Evolutionary conservation across 2,329 filamentous ascomycete genomes (phyloP), one percentile per base, ranked within the genome.

Genomic region (Diaporthe sp.): DNA sequence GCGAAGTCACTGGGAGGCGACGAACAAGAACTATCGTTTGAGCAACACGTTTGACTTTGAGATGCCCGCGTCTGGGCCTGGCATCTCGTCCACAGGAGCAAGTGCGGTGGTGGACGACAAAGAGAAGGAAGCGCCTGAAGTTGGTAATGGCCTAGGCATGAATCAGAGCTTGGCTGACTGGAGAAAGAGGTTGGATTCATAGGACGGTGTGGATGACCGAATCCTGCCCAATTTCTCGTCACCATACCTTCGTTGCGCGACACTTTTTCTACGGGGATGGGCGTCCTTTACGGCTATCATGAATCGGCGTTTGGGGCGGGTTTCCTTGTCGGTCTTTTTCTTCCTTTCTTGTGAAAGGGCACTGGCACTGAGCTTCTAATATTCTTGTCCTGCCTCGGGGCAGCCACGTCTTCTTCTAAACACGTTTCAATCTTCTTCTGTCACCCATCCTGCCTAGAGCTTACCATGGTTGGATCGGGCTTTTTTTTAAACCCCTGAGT

Each of bases 11-110:
- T 99, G 97, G 97, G 95, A 98, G 85, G 95, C 93, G 53, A 98
- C 95, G 17, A 98, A 96, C 86, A 97, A 97, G 84, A 97, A 95
- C 81, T 98, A 98, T 84, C 93, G 97, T 34, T 87, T 98, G 60
- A 98, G 95, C 84, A 96, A 93, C 81, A 92, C 94, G 71, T 97
- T 98, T 80, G 96, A 98, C 82, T 96, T 97, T 80, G 96, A 98
- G 74, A 73, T 79, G 25, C 72, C 74, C 46, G 60, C 65, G 22
- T 60, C 71, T 17, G 55, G 73, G 58, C 46, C 74, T 55, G 74
- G 78, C 51, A 71, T 70, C 22, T 70, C 65, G 28, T 70, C 65
- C 8, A 25, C 65, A 22, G 65, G 73, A 8, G 58, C 68, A 37
- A 79, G 80, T 57, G 81, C 81, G 71, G 80, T 78, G 15, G 84